These are phyloP conservation scores for Acanthamoeba culbertsoni DNA, from an alignment of 208 protist species.

Conservation along the genomic window DNA sequence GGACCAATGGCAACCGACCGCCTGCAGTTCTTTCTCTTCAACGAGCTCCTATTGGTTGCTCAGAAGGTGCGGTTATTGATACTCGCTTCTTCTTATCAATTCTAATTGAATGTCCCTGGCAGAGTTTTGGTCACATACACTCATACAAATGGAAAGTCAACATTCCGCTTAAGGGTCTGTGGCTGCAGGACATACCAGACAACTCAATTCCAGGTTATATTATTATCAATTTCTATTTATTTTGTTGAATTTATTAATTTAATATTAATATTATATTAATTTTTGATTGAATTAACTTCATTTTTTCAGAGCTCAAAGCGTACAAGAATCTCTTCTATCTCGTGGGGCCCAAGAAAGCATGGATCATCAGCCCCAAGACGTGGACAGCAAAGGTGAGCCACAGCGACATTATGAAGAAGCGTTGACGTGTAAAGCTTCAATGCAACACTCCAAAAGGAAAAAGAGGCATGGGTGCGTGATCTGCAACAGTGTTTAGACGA, in stretches of 20 bases:
- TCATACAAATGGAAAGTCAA: conserved; percentile 51
- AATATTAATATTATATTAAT: background rate
- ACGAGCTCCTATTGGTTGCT: conserved; percentile 1
- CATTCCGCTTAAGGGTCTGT: background rate
- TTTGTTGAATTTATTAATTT: background rate
- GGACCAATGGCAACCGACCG: background rate
- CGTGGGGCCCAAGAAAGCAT: background rate
- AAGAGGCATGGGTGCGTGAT: background rate
- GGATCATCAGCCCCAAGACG: conserved; percentile 12
- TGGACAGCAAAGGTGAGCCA: background rate
- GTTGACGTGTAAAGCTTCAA: background rate
- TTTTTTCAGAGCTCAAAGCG: background rate
- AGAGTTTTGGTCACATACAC: conserved; percentile 5
- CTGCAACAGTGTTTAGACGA: background rate
- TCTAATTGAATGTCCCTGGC: background rate
- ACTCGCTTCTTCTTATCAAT: background rate
- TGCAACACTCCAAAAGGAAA: background rate
- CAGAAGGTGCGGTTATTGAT: background rate
- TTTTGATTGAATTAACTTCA: background rate
- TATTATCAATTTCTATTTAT: background rate
- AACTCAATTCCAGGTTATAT: background rate
- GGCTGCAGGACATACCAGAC: conserved; percentile 35
- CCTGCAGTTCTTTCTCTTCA: conserved; percentile 37
- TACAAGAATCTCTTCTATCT: conserved; percentile 45
- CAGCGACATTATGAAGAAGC: too few relatives aligned